Base-by-base conservation (phyloP, 257 asterid genomes). In the Nicotiana benthamiana region DNA sequence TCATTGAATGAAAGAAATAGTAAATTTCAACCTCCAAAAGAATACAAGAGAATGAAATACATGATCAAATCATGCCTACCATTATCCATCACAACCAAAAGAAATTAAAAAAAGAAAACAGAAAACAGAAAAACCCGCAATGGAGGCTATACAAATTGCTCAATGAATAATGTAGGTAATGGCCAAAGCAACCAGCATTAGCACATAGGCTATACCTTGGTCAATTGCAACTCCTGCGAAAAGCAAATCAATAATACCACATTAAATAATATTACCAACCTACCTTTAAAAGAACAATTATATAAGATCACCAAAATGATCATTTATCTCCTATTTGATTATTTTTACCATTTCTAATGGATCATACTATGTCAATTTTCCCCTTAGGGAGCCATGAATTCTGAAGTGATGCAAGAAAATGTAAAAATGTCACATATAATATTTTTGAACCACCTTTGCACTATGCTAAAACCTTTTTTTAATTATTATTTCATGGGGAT, bases 101-200 rank as follows among this genome's bases (percentile, higher is more conserved):
- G 12, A 20, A 9, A 59, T 28, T 1, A 28, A 28, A 28, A 28
- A 28, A 61, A 36, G 1, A 32, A 54, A 8, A 18, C 17, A 80
- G 2, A 32, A 62, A 11, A 28, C 4, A 67, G 10, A n/a, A 70
- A 17, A 4, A 28, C 16, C 17, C 11, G 36, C 28, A 27, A 52
- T 11, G 28, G 46, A n/a, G 5, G 80, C 65, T 83, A 54, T 67
- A 80, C 81, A 74, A 7, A 22, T n/a, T n/a, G 59, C 82, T 46
- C 78, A 90, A 59, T 90, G 92, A 84, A 90, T 78, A 27, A 91
- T 84, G 87, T 93, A 91, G 24, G 94, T 93, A 70, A 92, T 77
- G 8, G 91, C 93, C 92, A 90, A 84, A 76, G 97, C 97, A 80
- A 93, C 83, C 43, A 91, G 82, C 97, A 93, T 93, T 61, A 93